A percentile compares a stretch with the other conserved stretches of the same genome.
These are phyloP conservation scores for Diplodia mutila DNA, from an alignment of 2,329 filamentous ascomycete genomes.

Conservation along the genomic window DNA sequence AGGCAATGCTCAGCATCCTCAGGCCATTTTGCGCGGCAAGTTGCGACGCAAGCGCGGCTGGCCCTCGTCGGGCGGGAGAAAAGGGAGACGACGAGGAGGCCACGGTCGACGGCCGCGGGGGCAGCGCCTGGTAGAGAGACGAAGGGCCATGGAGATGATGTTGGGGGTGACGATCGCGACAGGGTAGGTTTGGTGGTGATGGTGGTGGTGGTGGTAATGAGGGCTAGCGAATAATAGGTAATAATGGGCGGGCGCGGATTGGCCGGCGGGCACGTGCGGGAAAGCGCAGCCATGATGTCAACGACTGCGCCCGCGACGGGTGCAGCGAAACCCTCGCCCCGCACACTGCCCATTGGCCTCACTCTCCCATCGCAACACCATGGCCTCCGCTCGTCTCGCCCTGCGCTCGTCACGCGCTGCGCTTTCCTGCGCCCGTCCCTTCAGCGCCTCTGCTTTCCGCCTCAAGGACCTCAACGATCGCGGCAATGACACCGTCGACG, in stretches of 20 bases:
- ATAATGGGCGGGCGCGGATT: constrained; percentile 7
- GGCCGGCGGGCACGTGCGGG: constrained; percentile 14
- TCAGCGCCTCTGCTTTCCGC: constrained; percentile 44
- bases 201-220: background rate
- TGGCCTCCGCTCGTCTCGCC: constrained; percentile 53
- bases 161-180: background rate
- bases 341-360: background rate
- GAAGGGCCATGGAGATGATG: background rate
- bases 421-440: constrained; percentile 38
- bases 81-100: background rate
- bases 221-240: background rate
- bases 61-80: background rate
- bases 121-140: background rate
- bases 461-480: constrained; percentile 53
- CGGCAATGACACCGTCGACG: constrained; percentile 56
- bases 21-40: constrained; percentile 4
- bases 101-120: background rate
- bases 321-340: background rate
- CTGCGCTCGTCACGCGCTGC: constrained; percentile 51
- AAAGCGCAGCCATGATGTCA: constrained; percentile 19
- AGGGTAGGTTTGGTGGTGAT: background rate
- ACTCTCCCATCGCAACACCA: constrained; percentile 32
- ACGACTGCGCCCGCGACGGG: constrained; percentile 11
- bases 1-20: constrained; percentile 19
- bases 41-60: background rate